A percentile compares a stretch with the other conserved stretches of the same genome.
Evolutionary conservation across 108 stramenopile genomes (phyloP).

Genomic region (Asterionellopsis glacialis): DNA sequence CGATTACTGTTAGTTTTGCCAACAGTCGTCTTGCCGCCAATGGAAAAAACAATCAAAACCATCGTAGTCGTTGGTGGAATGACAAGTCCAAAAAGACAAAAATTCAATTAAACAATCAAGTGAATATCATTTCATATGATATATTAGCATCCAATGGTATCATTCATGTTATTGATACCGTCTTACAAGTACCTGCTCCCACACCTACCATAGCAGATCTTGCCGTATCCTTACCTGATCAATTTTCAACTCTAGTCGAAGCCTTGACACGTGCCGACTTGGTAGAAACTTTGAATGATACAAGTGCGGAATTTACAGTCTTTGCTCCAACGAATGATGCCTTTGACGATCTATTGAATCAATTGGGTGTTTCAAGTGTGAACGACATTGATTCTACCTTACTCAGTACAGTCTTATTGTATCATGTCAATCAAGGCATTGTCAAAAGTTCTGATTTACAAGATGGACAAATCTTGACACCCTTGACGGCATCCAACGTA

Average conservation of each 20-base stretch:
- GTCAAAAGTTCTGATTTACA: constrained; percentile 1
- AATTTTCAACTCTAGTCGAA: constrained; percentile 33
- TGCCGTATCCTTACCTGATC: constrained; percentile 14
- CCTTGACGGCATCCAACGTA: too few species aligned
- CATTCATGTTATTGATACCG: constrained; percentile 45
- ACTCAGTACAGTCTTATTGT: too few species aligned
- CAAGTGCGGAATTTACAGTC: constrained; percentile 13
- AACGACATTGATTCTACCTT: too few species aligned
- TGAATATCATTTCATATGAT: constrained; percentile 19
- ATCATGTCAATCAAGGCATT: constrained; percentile 22
- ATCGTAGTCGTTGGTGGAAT: constrained; percentile 12
- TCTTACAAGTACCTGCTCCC: constrained; percentile 12
- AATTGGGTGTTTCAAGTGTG: too few species aligned
- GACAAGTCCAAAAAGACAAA: constrained; percentile 18
- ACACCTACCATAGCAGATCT: constrained; percentile 23
- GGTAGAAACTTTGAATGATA: constrained; percentile 15
- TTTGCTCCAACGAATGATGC: constrained; percentile 56
- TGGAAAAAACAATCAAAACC: constrained; percentile 17
- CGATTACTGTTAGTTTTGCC: too few species aligned
- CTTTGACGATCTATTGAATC: too few species aligned
- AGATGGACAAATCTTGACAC: neutral
- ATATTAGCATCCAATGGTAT: constrained; percentile 44
- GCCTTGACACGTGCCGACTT: constrained; percentile 31
- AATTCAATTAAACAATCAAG: too few species aligned
- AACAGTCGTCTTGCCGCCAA: too few species aligned